phyloP scores from a whole-genome alignment of 495 filamentous ascomycete species.

The Aspergillus leporis region DNA sequence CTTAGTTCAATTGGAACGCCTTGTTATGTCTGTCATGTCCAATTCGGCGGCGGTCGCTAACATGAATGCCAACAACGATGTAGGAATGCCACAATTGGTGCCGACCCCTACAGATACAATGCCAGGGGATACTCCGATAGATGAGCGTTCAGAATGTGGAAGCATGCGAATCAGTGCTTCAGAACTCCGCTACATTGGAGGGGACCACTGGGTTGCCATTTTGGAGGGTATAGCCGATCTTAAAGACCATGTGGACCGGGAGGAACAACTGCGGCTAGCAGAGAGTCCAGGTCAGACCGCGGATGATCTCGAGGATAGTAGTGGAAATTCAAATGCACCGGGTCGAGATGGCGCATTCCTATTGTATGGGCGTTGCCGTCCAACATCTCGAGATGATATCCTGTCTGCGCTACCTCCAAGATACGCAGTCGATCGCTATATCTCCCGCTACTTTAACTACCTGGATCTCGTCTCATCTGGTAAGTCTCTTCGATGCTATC shows the following conservation, averaged over 20 bases:
- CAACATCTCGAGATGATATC: slow-evolving; percentile 34
- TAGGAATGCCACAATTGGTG: no score
- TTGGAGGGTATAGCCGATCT: slow-evolving; percentile 33
- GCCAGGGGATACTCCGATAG: no score
- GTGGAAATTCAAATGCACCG: not conserved
- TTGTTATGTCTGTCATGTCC: slow-evolving; percentile 29
- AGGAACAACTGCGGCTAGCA: slow-evolving; percentile 25
- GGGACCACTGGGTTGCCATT: slow-evolving; percentile 32
- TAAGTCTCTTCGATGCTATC: slow-evolving; percentile 4
- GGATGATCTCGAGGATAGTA: slow-evolving; percentile 13
- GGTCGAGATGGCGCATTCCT: slow-evolving; percentile 24
- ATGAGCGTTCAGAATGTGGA: slow-evolving; percentile 30
- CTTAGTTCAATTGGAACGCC: slow-evolving; percentile 21
- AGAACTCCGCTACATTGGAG: slow-evolving; percentile 24
- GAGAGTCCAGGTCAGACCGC: slow-evolving; percentile 10
- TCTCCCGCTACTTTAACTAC: slow-evolving; percentile 27
- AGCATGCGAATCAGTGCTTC: slow-evolving; percentile 29
- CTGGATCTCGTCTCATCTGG: slow-evolving; percentile 27
- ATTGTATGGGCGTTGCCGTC: slow-evolving; percentile 32
- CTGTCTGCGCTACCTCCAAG: slow-evolving; percentile 34
- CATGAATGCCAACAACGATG: no score
- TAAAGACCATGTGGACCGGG: slow-evolving; percentile 31
- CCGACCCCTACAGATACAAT: no score
- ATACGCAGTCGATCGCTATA: slow-evolving; percentile 31
- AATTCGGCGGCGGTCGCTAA: slow-evolving; percentile 15